Conservation (phyloP, 2,329 filamentous ascomycete genomes). For the Pezicula carpinea region DNA sequence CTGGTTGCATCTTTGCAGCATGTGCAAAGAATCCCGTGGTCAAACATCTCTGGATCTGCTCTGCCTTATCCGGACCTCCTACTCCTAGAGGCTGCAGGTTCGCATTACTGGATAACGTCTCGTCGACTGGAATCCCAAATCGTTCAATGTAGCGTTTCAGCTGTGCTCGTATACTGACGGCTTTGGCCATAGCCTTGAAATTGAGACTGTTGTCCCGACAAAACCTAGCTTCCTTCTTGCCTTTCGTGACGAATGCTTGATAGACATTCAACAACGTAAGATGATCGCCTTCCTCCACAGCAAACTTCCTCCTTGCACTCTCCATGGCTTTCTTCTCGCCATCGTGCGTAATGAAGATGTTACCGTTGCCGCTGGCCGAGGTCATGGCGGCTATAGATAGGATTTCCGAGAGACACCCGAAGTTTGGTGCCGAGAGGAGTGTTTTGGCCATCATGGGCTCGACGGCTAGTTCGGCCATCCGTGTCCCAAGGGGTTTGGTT, state of each 20-base stretch:
- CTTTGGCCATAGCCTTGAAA: constrained; percentile 75
- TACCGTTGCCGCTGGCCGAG: constrained; percentile 64
- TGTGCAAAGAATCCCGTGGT: constrained; percentile 91
- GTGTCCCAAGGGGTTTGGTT: constrained; percentile 77
- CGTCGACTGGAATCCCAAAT: constrained; percentile 68
- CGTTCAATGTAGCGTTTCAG: constrained; percentile 82
- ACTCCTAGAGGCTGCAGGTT: constrained; percentile 30
- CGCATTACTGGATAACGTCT: constrained; percentile 44
- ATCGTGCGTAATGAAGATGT: constrained; percentile 77
- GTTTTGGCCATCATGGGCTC: constrained; percentile 96
- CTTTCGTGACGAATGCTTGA: constrained; percentile 77
- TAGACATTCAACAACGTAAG: constrained; percentile 92
- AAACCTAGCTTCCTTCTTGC: constrained; percentile 78
- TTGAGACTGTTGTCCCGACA: constrained; percentile 85
- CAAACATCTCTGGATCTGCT: constrained; percentile 78
- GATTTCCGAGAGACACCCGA: constrained; percentile 79
- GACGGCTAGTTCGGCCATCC: constrained; percentile 90
- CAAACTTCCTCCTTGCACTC: constrained; percentile 72
- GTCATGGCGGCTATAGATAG: constrained; percentile 93
- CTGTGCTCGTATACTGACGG: constrained; percentile 82
- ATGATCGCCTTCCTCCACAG: constrained; percentile 90
- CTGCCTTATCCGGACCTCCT: constrained; percentile 48
- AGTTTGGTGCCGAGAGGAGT: constrained; percentile 68
- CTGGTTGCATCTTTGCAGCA: constrained; percentile 87
- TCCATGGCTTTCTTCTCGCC: constrained; percentile 73